Percentiles rank a stretch among this genome's conserved stretches.
phyloP scores from a whole-genome alignment of 2,329 filamentous ascomycete genomes.

The Leptographium procerum region DNA sequence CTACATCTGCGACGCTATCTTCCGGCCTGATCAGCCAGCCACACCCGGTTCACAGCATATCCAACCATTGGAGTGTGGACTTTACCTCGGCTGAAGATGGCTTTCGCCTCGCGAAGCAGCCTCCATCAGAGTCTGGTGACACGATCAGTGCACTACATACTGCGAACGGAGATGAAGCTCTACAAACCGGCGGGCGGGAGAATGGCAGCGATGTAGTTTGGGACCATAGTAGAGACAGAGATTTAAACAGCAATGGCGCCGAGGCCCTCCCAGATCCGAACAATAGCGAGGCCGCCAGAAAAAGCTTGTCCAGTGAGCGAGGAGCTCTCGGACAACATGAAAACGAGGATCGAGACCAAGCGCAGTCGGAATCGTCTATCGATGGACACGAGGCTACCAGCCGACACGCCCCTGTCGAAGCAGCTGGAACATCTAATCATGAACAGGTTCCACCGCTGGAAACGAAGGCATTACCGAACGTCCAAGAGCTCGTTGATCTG shows the following conservation, averaged over 20 bases:
- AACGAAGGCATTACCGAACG: constrained; percentile 24
- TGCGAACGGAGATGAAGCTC: background rate
- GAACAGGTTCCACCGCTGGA: constrained; percentile 13
- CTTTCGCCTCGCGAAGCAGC: background rate
- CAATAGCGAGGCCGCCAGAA: background rate
- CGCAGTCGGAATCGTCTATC: background rate
- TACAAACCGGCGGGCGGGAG: background rate
- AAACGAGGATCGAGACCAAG: background rate
- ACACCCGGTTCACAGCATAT: background rate
- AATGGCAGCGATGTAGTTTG: too few species aligned
- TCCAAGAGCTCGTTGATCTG: constrained; percentile 38
- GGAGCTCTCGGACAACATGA: background rate
- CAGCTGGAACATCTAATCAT: background rate
- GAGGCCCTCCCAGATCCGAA: background rate
- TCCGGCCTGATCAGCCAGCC: background rate
- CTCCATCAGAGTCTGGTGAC: background rate
- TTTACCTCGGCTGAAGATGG: background rate
- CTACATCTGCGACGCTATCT: background rate
- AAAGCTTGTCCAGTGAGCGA: background rate
- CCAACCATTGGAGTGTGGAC: background rate
- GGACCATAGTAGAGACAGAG: background rate
- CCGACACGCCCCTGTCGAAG: background rate
- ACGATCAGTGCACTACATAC: background rate
- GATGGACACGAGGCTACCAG: background rate
- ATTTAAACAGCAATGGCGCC: background rate